phyloP scores from a whole-genome alignment of 192 early-diverging fungal genomes.

The Entomortierella lignicola region DNA sequence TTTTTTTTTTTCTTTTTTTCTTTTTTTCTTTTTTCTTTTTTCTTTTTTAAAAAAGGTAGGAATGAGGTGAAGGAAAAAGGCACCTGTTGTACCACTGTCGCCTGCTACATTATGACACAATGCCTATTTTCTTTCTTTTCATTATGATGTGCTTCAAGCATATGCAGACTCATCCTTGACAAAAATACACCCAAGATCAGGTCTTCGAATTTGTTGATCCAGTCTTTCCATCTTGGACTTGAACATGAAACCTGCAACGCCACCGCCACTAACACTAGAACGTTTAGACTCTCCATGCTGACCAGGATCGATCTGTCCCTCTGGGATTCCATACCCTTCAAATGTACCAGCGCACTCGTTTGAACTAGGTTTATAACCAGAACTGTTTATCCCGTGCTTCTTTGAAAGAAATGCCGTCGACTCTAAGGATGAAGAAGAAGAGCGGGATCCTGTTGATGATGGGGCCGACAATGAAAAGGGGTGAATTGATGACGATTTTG shows the following conservation, averaged over 20 bases:
- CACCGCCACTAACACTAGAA: neutral
- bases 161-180: slow-evolving; percentile 15
- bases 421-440: neutral
- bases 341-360: slow-evolving; percentile 25
- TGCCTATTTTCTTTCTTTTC: slow-evolving; percentile 1
- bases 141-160: neutral
- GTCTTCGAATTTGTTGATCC: slow-evolving; percentile 42
- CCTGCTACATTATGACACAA: neutral
- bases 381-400: neutral
- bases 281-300: slow-evolving; percentile 21
- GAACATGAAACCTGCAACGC: slow-evolving; percentile 6
- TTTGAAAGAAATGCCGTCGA: neutral
- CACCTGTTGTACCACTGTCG: no score
- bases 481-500: neutral
- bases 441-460: neutral
- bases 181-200: slow-evolving; percentile 45
- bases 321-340: slow-evolving; percentile 33
- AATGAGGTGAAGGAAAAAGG: neutral
- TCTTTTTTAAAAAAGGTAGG: neutral
- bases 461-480: neutral
- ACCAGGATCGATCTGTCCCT: slow-evolving; percentile 40
- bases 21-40: slow-evolving; percentile 5
- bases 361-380: slow-evolving; percentile 13
- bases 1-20: slow-evolving; percentile 1
- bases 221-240: slow-evolving; percentile 26